A percentile compares a stretch with the other conserved stretches of the same genome.
phyloP scores from a whole-genome alignment of 179 eudicot species.

The Drosera spatulata region DNA sequence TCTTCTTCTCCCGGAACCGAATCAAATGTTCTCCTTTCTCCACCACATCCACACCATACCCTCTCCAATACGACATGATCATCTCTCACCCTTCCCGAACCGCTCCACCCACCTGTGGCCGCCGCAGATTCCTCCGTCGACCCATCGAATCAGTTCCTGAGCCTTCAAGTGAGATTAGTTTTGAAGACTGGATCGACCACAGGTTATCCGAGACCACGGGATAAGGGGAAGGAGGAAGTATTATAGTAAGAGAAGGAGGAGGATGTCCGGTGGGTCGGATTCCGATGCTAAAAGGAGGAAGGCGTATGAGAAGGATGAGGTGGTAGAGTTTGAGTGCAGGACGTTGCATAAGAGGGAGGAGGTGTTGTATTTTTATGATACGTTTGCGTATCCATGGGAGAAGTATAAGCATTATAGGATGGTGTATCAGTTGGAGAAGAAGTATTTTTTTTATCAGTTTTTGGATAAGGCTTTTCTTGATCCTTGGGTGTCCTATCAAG shows the following conservation, averaged over 20 bases:
- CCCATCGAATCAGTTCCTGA: constrained; percentile 18
- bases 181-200: constrained; percentile 77
- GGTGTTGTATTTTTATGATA: constrained; percentile 78
- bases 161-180: constrained; percentile 20
- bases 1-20: background rate
- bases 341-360: constrained; percentile 80
- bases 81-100: constrained; percentile 49
- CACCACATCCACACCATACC: constrained; percentile 52
- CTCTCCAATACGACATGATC: constrained; percentile 87
- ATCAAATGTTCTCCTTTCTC: constrained; percentile 13
- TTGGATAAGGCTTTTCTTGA: constrained; percentile 88
- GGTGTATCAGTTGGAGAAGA: constrained; percentile 98
- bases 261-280: constrained; percentile 74
- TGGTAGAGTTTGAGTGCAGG: constrained; percentile 63
- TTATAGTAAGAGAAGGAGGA: constrained; percentile 61
- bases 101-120: constrained; percentile 14
- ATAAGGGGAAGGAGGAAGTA: constrained; percentile 76
- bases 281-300: constrained; percentile 51
- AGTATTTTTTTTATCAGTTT: constrained; percentile 84
- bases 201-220: constrained; percentile 41
- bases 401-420: constrained; percentile 92
- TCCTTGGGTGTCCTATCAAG: constrained; percentile 35
- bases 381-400: constrained; percentile 95
- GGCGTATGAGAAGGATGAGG: constrained; percentile 21
- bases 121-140: constrained; percentile 5